These are phyloP conservation scores for Pelargonium cotyledonis DNA, from an alignment of 441 rosid genomes.

Conservation along the genomic window DNA sequence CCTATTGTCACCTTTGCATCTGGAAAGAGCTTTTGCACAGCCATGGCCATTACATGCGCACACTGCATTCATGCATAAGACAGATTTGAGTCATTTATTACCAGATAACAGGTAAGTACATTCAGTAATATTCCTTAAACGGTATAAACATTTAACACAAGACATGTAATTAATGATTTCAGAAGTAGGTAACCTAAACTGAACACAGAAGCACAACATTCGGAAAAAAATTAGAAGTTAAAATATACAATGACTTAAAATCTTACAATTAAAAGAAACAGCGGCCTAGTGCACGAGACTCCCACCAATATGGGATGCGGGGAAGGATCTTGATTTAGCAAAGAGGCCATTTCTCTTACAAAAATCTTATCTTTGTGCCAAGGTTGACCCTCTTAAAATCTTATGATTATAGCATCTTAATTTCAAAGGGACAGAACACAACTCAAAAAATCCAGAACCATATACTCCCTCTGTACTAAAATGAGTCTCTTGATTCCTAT, in stretches of 20 bases:
- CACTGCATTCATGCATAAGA: constrained; percentile 38
- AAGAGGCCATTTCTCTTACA: too few species aligned
- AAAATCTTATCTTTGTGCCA: too few species aligned
- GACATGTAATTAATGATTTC: neutral
- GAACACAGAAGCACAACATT: neutral
- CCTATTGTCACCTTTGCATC: constrained; percentile 92
- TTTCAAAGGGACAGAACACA: neutral
- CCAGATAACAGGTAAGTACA: too few species aligned
- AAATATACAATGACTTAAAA: too few species aligned
- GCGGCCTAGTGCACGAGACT: neutral
- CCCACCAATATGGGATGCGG: neutral
- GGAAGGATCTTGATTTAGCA: too few species aligned
- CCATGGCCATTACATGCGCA: constrained; percentile 99
- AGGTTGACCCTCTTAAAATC: neutral
- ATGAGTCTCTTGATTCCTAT: too few species aligned
- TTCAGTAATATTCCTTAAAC: neutral
- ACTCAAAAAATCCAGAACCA: neutral
- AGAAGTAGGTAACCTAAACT: too few species aligned
- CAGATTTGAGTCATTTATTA: neutral
- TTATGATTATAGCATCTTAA: neutral
- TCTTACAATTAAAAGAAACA: too few species aligned
- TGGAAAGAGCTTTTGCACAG: constrained; percentile 82
- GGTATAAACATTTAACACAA: neutral
- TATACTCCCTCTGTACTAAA: neutral
- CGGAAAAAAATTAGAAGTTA: neutral